Percentiles rank a stretch among this genome's conserved stretches.
Conservation (phyloP, 2,329 filamentous ascomycete species). For the Aspergillus jensenii region DNA sequence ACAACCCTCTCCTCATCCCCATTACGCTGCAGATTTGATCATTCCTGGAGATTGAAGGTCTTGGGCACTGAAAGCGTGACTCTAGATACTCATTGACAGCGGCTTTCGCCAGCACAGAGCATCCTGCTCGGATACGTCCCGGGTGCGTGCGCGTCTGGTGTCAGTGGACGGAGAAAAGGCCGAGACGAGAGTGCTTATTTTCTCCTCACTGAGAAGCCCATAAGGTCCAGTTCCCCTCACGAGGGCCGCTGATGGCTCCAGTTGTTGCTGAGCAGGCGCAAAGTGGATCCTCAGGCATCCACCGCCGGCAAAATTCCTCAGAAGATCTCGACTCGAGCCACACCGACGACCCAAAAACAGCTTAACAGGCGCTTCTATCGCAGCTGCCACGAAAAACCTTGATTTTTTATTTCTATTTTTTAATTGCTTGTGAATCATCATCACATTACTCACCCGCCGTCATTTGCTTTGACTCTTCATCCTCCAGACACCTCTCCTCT, state of each 20-base stretch:
- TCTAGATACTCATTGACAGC: neutral
- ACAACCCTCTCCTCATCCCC: neutral
- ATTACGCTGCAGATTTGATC: neutral
- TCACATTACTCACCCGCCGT: neutral
- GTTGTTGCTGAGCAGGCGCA: neutral
- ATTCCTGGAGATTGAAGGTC: neutral
- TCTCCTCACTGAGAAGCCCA: constrained; percentile 15
- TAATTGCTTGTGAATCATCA: constrained; percentile 2
- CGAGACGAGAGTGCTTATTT: constrained; percentile 1
- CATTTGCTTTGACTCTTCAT: neutral
- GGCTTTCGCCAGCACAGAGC: neutral
- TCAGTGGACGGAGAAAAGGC: neutral
- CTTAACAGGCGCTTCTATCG: constrained; percentile 16
- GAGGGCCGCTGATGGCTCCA: neutral
- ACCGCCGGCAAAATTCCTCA: neutral
- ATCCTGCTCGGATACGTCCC: neutral
- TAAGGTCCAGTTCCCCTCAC: constrained; percentile 8
- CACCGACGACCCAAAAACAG: constrained; percentile 41
- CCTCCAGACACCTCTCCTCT: constrained; percentile 7
- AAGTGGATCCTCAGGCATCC: constrained; percentile 7
- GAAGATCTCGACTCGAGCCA: constrained; percentile 18
- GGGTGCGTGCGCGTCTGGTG: neutral
- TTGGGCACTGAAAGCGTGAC: neutral
- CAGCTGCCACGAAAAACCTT: constrained; percentile 10
- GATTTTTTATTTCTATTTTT: constrained; percentile 14